A percentile compares a stretch with the other conserved stretches of the same genome.
These are phyloP conservation scores for Chlamydomonas sphaeroides DNA, from an alignment of 139 green algal genomes.

Conservation along the genomic window DNA sequence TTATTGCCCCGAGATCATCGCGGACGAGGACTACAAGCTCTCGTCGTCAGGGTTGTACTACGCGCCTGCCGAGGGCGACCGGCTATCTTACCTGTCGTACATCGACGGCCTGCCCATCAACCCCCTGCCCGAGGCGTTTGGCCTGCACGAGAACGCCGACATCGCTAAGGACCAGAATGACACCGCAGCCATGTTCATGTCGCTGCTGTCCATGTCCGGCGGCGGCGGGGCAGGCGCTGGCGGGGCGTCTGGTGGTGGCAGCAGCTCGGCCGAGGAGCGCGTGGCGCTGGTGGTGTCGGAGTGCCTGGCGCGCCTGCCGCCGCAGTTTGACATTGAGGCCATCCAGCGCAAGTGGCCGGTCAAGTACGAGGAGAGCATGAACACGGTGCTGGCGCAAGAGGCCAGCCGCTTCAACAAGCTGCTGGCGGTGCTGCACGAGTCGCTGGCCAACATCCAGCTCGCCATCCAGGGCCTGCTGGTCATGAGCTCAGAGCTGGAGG, in stretches of 20 bases:
- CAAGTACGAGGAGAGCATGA: constrained; percentile 73
- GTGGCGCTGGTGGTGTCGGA: constrained; percentile 52
- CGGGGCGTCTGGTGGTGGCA: constrained; percentile 40
- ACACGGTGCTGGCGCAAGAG: constrained; percentile 76
- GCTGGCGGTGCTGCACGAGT: constrained; percentile 60
- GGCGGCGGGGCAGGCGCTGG: constrained; percentile 46
- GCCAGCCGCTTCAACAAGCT: constrained; percentile 79
- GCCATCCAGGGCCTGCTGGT: constrained; percentile 76
- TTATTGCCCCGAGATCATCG: constrained; percentile 62
- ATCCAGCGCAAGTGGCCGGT: constrained; percentile 66
- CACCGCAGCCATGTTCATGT: constrained; percentile 70
- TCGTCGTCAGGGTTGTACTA: constrained; percentile 64
- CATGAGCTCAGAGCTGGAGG: constrained; percentile 84
- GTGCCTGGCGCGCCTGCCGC: constrained; percentile 68
- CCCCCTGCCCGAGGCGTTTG: constrained; percentile 72
- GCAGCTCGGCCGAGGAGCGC: constrained; percentile 52
- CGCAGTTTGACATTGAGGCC: constrained; percentile 72
- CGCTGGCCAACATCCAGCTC: constrained; percentile 63
- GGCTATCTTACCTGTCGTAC: constrained; percentile 58
- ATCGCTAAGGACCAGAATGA: constrained; percentile 78
- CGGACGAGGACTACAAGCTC: constrained; percentile 27
- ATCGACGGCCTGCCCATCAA: constrained; percentile 71
- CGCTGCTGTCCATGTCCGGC: constrained; percentile 63
- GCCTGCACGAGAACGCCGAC: constrained; percentile 79
- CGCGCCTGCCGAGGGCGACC: constrained; percentile 52